Conservation (phyloP, 768 basidiomycete species). For the Tulasnella sp. region DNA sequence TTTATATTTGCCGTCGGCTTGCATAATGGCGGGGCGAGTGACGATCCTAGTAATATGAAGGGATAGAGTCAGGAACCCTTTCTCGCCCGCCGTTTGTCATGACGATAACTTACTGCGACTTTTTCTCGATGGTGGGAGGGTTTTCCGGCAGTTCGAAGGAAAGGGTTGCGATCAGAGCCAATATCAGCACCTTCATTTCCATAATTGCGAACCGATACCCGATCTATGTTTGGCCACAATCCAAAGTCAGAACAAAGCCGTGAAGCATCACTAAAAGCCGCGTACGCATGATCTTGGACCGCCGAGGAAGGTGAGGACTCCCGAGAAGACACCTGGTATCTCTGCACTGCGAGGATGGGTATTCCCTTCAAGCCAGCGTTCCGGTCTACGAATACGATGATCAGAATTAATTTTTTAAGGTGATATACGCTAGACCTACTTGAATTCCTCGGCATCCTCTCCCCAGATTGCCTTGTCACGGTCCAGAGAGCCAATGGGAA, state of each 20-base stretch:
- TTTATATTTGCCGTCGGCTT: background rate
- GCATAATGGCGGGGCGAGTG: background rate
- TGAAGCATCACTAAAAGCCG: constrained; percentile 33
- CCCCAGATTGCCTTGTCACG: constrained; percentile 57
- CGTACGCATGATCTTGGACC: constrained; percentile 55
- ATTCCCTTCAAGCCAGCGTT: constrained; percentile 52
- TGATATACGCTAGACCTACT: constrained; percentile 39
- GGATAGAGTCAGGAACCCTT: background rate
- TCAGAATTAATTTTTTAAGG: background rate
- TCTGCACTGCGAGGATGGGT: constrained; percentile 45
- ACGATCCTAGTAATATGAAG: background rate
- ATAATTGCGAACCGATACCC: constrained; percentile 21
- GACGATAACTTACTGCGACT: background rate
- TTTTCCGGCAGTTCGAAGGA: constrained; percentile 44
- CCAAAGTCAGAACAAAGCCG: background rate
- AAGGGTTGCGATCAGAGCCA: constrained; percentile 52
- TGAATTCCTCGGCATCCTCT: constrained; percentile 58
- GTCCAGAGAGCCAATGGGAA: constrained; percentile 57
- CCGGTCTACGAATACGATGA: constrained; percentile 46
- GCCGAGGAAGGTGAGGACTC: constrained; percentile 59
- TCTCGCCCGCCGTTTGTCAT: background rate
- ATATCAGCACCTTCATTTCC: constrained; percentile 45
- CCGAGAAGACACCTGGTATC: constrained; percentile 60
- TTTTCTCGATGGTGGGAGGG: constrained; percentile 34
- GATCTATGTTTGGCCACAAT: background rate